Percentiles rank a stretch among this genome's conserved stretches.
These are phyloP conservation scores for Annulohypoxylon bovei DNA, from an alignment of 495 filamentous ascomycete species.

Conservation along the genomic window DNA sequence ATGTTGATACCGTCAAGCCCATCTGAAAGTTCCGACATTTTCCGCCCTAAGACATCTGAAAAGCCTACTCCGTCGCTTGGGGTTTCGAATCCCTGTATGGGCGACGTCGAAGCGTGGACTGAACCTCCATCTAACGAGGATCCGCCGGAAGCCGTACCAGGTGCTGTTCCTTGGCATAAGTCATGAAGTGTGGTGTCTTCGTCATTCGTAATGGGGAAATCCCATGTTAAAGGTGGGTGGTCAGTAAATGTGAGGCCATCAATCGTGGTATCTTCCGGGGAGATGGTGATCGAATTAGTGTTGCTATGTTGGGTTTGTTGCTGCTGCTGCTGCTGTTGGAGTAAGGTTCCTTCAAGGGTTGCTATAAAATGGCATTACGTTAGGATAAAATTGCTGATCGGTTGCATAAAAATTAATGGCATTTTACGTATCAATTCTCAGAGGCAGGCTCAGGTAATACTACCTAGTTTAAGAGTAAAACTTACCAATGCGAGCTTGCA, in stretches of 20 bases:
- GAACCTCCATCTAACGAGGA: slow-evolving; percentile 38
- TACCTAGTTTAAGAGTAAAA: not conserved
- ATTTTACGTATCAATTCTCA: not conserved
- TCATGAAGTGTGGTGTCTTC: slow-evolving; percentile 25
- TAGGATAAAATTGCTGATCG: not conserved
- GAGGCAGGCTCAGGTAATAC: not conserved
- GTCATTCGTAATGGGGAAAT: slow-evolving; percentile 33
- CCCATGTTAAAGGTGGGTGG: slow-evolving; percentile 29
- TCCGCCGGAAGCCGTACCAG: slow-evolving; percentile 18
- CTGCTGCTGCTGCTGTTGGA: slow-evolving; percentile 36
- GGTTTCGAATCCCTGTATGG: slow-evolving; percentile 39
- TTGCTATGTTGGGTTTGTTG: slow-evolving; percentile 13
- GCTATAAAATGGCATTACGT: slow-evolving; percentile 14
- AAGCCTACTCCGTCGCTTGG: slow-evolving; percentile 27
- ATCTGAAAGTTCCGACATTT: slow-evolving; percentile 28
- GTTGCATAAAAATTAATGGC: not conserved
- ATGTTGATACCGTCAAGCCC: slow-evolving; percentile 37
- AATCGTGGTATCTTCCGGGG: slow-evolving; percentile 25
- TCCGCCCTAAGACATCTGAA: slow-evolving; percentile 21
- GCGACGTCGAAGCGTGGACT: slow-evolving; percentile 35
- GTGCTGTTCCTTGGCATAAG: slow-evolving; percentile 26
- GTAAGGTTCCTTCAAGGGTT: slow-evolving; percentile 36
- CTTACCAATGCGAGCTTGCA: slow-evolving; percentile 43
- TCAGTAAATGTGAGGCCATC: slow-evolving; percentile 31
- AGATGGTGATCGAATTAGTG: slow-evolving; percentile 12